Conservation (phyloP, 148 eudicot genomes). For the Arctostaphylos glauca region DNA sequence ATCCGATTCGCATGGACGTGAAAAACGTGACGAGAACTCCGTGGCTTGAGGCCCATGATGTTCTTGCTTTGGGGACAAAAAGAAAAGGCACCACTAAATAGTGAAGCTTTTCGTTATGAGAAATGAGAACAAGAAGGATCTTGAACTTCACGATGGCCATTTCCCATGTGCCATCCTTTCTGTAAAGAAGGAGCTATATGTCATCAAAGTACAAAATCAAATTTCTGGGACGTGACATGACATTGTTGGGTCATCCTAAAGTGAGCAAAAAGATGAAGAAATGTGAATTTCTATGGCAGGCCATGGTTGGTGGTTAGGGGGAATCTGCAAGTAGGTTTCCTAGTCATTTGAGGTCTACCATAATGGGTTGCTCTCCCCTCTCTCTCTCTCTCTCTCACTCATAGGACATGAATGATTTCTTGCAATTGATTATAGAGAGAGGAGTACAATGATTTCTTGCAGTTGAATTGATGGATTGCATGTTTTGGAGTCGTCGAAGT, state of each 20-base stretch:
- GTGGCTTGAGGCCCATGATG: too few relatives aligned
- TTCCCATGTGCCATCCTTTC: slow-evolving; percentile 34
- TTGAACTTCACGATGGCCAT: slow-evolving; percentile 17
- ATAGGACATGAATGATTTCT: too few relatives aligned
- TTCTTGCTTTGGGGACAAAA: too few relatives aligned
- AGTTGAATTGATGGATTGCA: too few relatives aligned
- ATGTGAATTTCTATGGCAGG: slow-evolving; percentile 1
- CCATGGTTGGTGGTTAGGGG: slow-evolving; percentile 33
- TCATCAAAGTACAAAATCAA: slow-evolving; percentile 16
- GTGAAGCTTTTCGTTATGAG: too few relatives aligned
- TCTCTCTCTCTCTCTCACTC: neutral
- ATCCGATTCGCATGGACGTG: too few relatives aligned
- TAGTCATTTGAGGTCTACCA: neutral
- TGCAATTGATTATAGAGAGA: too few relatives aligned
- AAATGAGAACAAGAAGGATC: too few relatives aligned
- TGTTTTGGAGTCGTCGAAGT: too few relatives aligned
- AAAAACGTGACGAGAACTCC: too few relatives aligned
- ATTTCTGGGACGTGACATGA: slow-evolving; percentile 28
- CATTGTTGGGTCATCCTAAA: slow-evolving; percentile 30
- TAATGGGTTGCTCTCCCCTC: neutral
- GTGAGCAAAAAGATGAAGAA: neutral
- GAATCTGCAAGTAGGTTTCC: slow-evolving; percentile 13
- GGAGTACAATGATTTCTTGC: too few relatives aligned
- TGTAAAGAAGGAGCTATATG: slow-evolving; percentile 24
- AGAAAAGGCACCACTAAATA: too few relatives aligned